Evolutionary conservation across 106 monocot genomes (phyloP).

Genomic region (Xerophyta viscosa): DNA sequence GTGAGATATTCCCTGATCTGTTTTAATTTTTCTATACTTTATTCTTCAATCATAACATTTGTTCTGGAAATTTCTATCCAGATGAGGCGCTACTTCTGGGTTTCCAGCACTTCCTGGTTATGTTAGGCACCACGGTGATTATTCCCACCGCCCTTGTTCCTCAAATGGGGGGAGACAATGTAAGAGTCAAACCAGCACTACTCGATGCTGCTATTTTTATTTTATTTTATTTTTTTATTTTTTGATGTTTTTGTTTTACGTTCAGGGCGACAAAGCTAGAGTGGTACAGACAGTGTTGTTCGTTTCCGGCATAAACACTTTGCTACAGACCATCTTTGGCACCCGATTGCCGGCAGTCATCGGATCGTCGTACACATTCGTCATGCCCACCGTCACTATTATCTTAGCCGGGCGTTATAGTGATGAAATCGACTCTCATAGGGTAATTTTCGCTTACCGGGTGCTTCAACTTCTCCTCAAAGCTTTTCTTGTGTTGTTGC

Average conservation of each 20-base stretch:
- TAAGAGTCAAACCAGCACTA: no score
- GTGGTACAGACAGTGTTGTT: constrained; percentile 92
- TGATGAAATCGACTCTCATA: constrained; percentile 57
- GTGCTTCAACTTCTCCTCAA: no score
- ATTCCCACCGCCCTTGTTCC: constrained; percentile 98
- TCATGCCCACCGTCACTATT: constrained; percentile 88
- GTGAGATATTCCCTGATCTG: no score
- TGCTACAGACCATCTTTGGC: constrained; percentile 79
- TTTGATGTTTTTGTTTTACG: background rate
- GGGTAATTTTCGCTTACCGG: no score
- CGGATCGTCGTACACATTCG: constrained; percentile 90
- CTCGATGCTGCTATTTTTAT: no score
- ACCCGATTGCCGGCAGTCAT: constrained; percentile 92
- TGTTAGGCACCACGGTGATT: constrained; percentile 97
- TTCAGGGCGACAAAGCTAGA: constrained; percentile 96
- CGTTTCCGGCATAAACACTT: constrained; percentile 81
- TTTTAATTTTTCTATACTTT: no score
- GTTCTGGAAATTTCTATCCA: constrained; percentile 37
- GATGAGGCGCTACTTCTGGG: constrained; percentile 93
- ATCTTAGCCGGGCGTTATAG: constrained; percentile 91
- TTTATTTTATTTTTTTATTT: background rate
- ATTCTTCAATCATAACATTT: no score
- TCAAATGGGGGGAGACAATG: constrained; percentile 99
- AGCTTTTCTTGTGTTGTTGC: no score
- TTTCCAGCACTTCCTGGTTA: constrained; percentile 92